A percentile compares a stretch with the other conserved stretches of the same genome.
Evolutionary conservation across 1,284 basidiomycete genomes (phyloP).

Genomic region (Cystobasidium pallidum): DNA sequence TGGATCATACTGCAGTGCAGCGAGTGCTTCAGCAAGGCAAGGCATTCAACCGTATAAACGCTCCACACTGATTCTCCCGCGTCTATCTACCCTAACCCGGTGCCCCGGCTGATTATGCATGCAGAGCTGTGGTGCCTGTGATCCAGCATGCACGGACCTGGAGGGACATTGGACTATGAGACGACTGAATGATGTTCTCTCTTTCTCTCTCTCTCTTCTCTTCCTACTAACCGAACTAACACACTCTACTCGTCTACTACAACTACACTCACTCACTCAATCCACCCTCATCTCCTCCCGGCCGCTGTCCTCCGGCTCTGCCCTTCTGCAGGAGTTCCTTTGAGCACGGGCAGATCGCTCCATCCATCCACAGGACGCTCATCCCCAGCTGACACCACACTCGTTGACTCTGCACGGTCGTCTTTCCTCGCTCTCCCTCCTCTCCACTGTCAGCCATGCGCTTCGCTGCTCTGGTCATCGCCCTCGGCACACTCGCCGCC

Average conservation of each 20-base stretch:
- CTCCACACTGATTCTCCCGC: no score
- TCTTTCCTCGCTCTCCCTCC: neutral
- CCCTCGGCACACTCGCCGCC: slow-evolving; percentile 3
- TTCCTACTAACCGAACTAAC: neutral
- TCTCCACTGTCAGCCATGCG: neutral
- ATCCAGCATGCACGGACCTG: neutral
- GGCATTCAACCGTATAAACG: no score
- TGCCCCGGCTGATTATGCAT: neutral
- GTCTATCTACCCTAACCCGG: no score
- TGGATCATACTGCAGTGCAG: no score
- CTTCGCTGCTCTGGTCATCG: neutral
- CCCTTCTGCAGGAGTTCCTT: neutral
- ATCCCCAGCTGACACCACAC: neutral
- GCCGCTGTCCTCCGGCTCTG: neutral
- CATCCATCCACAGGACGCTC: neutral
- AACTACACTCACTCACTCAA: neutral
- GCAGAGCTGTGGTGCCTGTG: neutral
- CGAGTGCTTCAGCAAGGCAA: no score
- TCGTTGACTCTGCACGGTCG: neutral
- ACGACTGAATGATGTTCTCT: neutral
- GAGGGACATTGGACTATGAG: neutral
- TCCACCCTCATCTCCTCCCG: neutral
- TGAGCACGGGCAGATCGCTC: neutral
- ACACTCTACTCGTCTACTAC: neutral
- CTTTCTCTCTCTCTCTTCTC: neutral